Conservation (phyloP, 306 rosid species). For the Albizia julibrissin region DNA sequence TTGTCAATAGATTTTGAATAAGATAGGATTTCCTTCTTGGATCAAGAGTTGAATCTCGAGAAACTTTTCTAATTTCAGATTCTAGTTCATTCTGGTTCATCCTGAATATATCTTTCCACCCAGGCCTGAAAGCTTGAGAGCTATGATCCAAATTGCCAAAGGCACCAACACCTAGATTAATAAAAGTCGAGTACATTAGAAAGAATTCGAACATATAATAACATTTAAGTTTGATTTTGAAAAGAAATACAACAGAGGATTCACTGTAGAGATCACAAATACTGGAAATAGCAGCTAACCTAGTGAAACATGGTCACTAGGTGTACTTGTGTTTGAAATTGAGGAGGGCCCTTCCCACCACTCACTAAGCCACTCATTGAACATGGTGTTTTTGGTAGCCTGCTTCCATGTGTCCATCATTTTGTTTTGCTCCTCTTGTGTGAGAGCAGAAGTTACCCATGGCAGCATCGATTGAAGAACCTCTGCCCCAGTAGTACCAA, state of each 20-base stretch:
- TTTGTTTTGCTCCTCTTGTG: conserved; percentile 75
- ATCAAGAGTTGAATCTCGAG: conserved; percentile 67
- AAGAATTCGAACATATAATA: conserved; percentile 4
- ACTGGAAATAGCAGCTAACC: conserved; percentile 32
- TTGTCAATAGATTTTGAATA: conserved; percentile 51
- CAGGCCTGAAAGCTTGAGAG: conserved; percentile 69
- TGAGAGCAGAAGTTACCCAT: conserved; percentile 77
- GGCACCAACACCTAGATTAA: conserved; percentile 30
- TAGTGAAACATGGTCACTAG: conserved; percentile 40
- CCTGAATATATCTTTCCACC: conserved; percentile 78
- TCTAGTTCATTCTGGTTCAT: conserved; percentile 57
- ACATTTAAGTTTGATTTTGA: not conserved
- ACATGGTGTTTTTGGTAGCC: conserved; percentile 77
- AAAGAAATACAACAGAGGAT: not conserved
- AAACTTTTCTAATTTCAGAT: conserved; percentile 64
- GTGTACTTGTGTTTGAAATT: conserved; percentile 36
- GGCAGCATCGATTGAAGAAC: conserved; percentile 85
- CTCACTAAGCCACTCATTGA: conserved; percentile 77
- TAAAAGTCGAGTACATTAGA: conserved; percentile 5
- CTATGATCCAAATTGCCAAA: conserved; percentile 53
- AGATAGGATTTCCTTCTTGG: conserved; percentile 77
- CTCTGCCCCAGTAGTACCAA: conserved; percentile 86
- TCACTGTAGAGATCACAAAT: conserved; percentile 1
- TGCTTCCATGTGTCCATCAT: conserved; percentile 85
- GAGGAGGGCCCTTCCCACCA: conserved; percentile 68